Conservation (phyloP, 225 moss, liverwort and hornwort species). For the Neckera pumila region DNA sequence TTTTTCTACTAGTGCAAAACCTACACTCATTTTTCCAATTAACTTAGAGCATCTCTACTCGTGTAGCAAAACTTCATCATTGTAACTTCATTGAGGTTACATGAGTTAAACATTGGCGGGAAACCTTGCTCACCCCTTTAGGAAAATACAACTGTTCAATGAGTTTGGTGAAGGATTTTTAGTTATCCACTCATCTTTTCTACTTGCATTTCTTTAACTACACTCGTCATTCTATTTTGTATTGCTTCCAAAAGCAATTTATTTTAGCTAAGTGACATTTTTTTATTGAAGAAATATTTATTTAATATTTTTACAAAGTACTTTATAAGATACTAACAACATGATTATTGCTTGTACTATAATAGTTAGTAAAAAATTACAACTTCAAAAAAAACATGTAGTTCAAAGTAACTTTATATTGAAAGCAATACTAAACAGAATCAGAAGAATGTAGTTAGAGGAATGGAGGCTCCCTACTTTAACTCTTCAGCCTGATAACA, state of each 20-base stretch:
- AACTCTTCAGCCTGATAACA: background rate
- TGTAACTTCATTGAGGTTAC: too few species aligned
- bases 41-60: too few species aligned
- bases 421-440: background rate
- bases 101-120: too few species aligned
- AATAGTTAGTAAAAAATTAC: too few species aligned
- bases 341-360: too few species aligned
- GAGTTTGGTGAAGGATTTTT: background rate
- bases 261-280: too few species aligned
- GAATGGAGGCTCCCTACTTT: background rate
- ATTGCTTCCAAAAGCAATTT: background rate
- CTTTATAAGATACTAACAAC: too few species aligned
- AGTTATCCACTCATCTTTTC: background rate
- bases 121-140: background rate
- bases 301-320: background rate
- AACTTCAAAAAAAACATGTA: too few species aligned
- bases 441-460: background rate
- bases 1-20: too few species aligned
- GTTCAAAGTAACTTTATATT: background rate
- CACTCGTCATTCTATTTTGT: background rate
- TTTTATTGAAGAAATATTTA: too few species aligned
- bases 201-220: background rate
- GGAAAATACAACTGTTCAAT: background rate
- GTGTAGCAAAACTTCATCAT: too few species aligned
- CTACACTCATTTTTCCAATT: too few species aligned